Conservation (phyloP, 345 rosid genomes). For the Ailanthus altissimus region DNA sequence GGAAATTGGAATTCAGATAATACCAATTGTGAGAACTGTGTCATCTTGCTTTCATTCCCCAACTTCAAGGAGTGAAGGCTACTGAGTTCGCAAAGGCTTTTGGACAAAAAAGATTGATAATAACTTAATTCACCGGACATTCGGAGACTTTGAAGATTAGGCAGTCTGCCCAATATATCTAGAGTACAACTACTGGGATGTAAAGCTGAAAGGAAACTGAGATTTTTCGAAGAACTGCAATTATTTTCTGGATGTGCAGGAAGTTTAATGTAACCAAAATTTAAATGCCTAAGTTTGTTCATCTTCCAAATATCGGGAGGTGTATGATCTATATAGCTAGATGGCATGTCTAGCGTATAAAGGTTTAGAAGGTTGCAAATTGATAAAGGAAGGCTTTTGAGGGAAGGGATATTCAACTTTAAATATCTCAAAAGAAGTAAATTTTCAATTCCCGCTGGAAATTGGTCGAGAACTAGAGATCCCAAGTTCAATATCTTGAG, state of each 20-base stretch:
- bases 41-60: neutral
- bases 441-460: neutral
- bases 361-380: neutral
- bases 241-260: neutral
- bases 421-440: conserved; percentile 5
- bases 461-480: neutral
- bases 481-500: conserved; percentile 4
- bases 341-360: neutral
- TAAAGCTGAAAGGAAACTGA: neutral
- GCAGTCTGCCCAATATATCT: neutral
- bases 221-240: neutral
- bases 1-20: neutral
- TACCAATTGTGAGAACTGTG: neutral
- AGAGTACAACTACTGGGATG: neutral
- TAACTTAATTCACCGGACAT: neutral
- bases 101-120: neutral
- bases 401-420: neutral
- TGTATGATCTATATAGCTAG: neutral
- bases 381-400: neutral
- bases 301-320: neutral
- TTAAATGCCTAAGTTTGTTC: neutral
- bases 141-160: neutral
- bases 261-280: neutral
- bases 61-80: conserved; percentile 2
- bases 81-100: neutral